Percentiles rank a stretch among this genome's conserved stretches.
Conservation (phyloP, 768 basidiomycete species). For the Suillus alpinus region DNA sequence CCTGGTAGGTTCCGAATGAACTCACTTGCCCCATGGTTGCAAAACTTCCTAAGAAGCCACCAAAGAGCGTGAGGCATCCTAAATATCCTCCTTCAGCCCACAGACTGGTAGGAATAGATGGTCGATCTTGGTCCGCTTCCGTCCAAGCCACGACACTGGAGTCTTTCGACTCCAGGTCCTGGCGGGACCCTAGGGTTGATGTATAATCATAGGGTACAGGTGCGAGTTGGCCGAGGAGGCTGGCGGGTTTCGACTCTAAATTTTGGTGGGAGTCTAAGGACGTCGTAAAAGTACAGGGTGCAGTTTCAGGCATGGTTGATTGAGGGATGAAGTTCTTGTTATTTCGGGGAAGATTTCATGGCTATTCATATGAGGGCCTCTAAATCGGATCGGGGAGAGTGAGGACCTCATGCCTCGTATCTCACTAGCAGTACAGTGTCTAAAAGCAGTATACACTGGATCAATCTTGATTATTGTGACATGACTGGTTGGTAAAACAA, state of each 20-base stretch:
- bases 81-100: constrained; percentile 2
- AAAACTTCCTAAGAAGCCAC: constrained; percentile 56
- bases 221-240: neutral
- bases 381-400: neutral
- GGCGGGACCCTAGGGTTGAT: neutral
- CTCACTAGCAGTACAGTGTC: neutral
- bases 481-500: neutral
- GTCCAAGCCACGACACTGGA: neutral
- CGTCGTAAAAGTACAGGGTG: neutral
- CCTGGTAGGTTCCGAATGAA: constrained; percentile 62
- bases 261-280: neutral
- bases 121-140: neutral
- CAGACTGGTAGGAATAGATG: neutral
- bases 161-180: neutral
- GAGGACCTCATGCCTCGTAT: neutral
- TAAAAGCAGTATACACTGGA: neutral
- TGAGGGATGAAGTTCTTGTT: neutral
- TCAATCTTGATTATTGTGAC: neutral
- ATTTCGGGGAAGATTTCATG: neutral
- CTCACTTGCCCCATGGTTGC: constrained; percentile 63
- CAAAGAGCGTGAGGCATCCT: constrained; percentile 5
- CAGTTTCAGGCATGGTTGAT: neutral
- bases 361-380: neutral
- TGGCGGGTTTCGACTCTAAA: neutral
- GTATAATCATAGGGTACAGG: neutral